phyloP scores from a whole-genome alignment of 257 asterid genomes.

The Solanum chiquidenum region DNA sequence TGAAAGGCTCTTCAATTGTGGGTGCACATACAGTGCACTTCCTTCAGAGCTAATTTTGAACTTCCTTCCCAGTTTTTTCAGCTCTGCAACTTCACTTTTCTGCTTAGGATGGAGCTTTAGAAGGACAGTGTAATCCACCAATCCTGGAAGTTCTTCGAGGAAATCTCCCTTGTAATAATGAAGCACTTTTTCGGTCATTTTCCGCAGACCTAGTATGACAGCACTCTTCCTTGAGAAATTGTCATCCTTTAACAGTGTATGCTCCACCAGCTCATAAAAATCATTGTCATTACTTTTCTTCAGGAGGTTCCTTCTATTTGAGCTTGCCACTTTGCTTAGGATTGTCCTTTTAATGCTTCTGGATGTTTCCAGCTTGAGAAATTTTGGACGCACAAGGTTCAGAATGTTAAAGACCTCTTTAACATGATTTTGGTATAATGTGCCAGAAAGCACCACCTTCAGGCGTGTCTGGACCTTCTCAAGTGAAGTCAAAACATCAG shows the following conservation, averaged over 20 bases:
- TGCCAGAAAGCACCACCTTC: slow-evolving; percentile 94
- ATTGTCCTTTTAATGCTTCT: slow-evolving; percentile 68
- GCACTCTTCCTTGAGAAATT: slow-evolving; percentile 58
- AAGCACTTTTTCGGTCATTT: slow-evolving; percentile 73
- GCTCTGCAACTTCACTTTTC: slow-evolving; percentile 36
- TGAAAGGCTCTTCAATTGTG: slow-evolving; percentile 53
- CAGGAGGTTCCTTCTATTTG: slow-evolving; percentile 32
- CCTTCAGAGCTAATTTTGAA: slow-evolving; percentile 75
- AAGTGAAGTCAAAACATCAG: slow-evolving; percentile 80
- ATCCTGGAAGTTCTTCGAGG: slow-evolving; percentile 93
- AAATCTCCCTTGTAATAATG: slow-evolving; percentile 94
- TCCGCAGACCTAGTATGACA: slow-evolving; percentile 81
- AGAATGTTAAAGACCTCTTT: slow-evolving; percentile 84
- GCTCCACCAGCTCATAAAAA: slow-evolving; percentile 79
- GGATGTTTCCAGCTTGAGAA: slow-evolving; percentile 55
- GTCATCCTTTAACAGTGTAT: slow-evolving; percentile 57
- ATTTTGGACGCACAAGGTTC: slow-evolving; percentile 94
- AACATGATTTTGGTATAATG: slow-evolving; percentile 91
- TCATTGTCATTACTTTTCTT: slow-evolving; percentile 53
- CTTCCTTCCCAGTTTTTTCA: slow-evolving; percentile 39
- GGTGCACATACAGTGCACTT: slow-evolving; percentile 91
- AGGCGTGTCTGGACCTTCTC: slow-evolving; percentile 79
- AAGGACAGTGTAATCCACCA: slow-evolving; percentile 69
- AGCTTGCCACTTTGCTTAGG: slow-evolving; percentile 58
- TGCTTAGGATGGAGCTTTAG: slow-evolving; percentile 60